phyloP scores from a whole-genome alignment of 495 filamentous ascomycete species.

The Letharia lupina region DNA sequence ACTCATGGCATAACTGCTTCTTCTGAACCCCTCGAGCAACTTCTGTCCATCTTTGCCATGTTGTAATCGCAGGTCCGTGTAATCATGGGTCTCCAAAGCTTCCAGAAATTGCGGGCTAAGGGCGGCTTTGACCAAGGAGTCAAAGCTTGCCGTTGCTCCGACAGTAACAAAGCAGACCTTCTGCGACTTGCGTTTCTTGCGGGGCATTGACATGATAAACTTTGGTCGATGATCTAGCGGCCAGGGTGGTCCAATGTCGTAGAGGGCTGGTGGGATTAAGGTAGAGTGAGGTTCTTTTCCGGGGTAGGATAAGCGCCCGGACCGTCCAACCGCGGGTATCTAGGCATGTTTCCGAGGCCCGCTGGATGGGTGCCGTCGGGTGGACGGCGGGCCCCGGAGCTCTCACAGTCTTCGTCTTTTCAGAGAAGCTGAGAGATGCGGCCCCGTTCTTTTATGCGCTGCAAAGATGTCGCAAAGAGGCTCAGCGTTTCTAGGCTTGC shows the following conservation, averaged over 20 bases:
- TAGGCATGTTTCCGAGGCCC: too few relatives aligned
- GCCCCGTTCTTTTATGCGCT: too few relatives aligned
- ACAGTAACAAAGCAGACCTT: slow-evolving; percentile 74
- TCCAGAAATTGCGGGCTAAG: slow-evolving; percentile 52
- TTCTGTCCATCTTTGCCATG: slow-evolving; percentile 56
- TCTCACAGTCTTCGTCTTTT: too few relatives aligned
- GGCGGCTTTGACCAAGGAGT: slow-evolving; percentile 56
- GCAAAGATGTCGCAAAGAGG: too few relatives aligned
- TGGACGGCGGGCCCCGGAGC: too few relatives aligned
- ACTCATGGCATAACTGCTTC: slow-evolving; percentile 19
- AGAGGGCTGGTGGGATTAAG: neutral
- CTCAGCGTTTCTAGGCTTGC: too few relatives aligned
- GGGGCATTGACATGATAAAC: neutral
- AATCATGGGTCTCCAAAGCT: slow-evolving; percentile 45
- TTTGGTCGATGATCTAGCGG: neutral
- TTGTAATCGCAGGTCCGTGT: slow-evolving; percentile 63
- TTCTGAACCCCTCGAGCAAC: slow-evolving; percentile 37
- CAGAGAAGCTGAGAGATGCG: too few relatives aligned
- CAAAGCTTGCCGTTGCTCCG: slow-evolving; percentile 83
- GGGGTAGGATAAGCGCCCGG: too few relatives aligned
- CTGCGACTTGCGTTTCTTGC: neutral
- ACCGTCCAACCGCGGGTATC: too few relatives aligned
- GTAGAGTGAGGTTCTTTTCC: too few relatives aligned
- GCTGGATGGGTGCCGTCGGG: too few relatives aligned
- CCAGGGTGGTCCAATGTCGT: neutral